Conservation (phyloP, 108 stramenopile species). For the Cyclotella sp. region DNA sequence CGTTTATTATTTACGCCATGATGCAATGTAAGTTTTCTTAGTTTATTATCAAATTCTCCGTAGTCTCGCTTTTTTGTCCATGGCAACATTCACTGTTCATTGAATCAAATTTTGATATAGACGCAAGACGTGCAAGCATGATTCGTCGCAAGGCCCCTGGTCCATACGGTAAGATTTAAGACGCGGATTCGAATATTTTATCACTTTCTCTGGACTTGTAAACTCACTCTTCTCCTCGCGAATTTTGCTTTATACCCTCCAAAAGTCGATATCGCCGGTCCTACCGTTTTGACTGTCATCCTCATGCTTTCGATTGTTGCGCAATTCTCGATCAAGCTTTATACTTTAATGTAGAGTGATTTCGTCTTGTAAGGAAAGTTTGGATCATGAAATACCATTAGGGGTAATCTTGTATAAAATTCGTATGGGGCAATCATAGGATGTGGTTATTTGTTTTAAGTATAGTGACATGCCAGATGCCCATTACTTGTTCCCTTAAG, state of each 20-base stretch:
- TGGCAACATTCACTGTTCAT: background rate
- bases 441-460: too few relatives aligned
- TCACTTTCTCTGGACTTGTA: background rate
- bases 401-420: background rate
- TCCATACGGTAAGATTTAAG: constrained; percentile 66
- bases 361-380: background rate
- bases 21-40: constrained; percentile 69
- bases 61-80: background rate
- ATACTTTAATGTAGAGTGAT: constrained; percentile 47
- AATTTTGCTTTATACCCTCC: background rate
- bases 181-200: too few relatives aligned
- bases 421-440: background rate
- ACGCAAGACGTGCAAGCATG: constrained; percentile 78
- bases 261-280: constrained; percentile 80
- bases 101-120: constrained; percentile 21
- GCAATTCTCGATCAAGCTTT: constrained; percentile 86
- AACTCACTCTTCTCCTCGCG: background rate
- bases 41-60: too few relatives aligned
- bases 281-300: constrained; percentile 80
- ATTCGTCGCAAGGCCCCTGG: constrained; percentile 87
- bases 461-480: too few relatives aligned
- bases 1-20: constrained; percentile 89
- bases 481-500: too few relatives aligned
- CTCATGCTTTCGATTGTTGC: constrained; percentile 82
- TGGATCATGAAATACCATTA: background rate